Percentiles rank a stretch among this genome's conserved stretches.
These are phyloP conservation scores for Fusarium mundagurra DNA, from an alignment of 2,329 filamentous ascomycete species.

Conservation along the genomic window DNA sequence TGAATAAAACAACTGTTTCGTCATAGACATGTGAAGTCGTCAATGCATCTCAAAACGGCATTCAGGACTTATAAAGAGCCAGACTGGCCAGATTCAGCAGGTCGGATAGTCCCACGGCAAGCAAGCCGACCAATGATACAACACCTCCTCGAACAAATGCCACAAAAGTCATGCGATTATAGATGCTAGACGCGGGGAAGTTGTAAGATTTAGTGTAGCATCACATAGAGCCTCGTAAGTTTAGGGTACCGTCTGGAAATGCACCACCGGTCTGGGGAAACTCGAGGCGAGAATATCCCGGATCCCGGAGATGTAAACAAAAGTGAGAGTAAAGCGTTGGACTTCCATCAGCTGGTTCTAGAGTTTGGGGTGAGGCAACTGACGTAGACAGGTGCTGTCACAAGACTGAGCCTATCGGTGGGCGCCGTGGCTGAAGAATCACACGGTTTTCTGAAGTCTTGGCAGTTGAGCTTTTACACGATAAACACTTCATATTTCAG, in stretches of 20 bases:
- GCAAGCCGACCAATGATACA: neutral
- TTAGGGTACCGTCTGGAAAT: constrained; percentile 7
- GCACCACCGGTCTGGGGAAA: constrained; percentile 8
- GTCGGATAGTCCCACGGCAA: constrained; percentile 2
- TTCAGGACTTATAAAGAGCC: neutral
- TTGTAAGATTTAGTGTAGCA: constrained; percentile 25
- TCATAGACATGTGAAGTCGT: neutral
- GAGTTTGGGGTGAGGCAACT: neutral
- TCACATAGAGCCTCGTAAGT: constrained; percentile 9
- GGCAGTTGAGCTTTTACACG: neutral
- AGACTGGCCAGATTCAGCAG: neutral
- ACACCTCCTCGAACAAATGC: neutral
- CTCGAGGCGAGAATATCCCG: constrained; percentile 36
- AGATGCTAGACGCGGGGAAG: constrained; percentile 26
- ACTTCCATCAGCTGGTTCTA: neutral
- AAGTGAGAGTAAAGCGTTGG: too few species aligned
- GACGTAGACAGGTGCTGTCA: constrained; percentile 21
- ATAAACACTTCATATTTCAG: neutral
- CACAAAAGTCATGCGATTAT: neutral
- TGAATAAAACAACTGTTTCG: neutral
- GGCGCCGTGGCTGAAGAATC: constrained; percentile 20
- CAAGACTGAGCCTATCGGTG: constrained; percentile 15
- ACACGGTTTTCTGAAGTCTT: constrained; percentile 8
- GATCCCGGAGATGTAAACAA: constrained; percentile 3
- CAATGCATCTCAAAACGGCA: neutral